phyloP scores from a whole-genome alignment of 257 asterid species.

The Forsythia viridissima region DNA sequence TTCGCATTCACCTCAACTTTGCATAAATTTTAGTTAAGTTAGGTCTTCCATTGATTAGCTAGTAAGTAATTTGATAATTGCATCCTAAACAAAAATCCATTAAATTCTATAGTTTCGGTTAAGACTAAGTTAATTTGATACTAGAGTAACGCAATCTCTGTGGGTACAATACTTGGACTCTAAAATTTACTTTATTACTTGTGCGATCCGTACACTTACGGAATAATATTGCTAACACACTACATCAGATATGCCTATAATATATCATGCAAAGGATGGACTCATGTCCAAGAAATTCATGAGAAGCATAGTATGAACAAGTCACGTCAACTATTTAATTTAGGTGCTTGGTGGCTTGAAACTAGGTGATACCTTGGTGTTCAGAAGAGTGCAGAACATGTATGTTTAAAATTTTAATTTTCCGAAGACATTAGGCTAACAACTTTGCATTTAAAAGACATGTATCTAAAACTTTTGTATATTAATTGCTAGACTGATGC shows the following conservation, averaged over 20 bases:
- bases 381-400: conserved; percentile 93
- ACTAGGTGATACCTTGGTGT: conserved; percentile 94
- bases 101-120: no score
- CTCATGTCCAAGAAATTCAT: conserved; percentile 81
- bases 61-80: no score
- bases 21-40: no score
- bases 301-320: conserved; percentile 91
- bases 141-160: no score
- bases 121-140: no score
- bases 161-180: no score
- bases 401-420: conserved; percentile 28
- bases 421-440: conserved; percentile 8
- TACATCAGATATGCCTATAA: conserved; percentile 98
- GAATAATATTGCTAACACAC: conserved; percentile 11
- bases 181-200: no score
- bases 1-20: no score
- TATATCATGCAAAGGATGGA: conserved; percentile 86
- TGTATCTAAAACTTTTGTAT: conserved; percentile 27
- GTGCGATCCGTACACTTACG: no score
- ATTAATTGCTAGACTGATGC: conserved; percentile 78
- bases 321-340: conserved; percentile 80
- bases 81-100: no score
- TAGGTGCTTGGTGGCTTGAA: conserved; percentile 99
- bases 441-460: conserved; percentile 5
- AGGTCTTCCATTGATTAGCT: no score